A percentile compares a stretch with the other conserved stretches of the same genome.
Evolutionary conservation across 805 yeast species (phyloP).

Genomic region (Candida patagonica): DNA sequence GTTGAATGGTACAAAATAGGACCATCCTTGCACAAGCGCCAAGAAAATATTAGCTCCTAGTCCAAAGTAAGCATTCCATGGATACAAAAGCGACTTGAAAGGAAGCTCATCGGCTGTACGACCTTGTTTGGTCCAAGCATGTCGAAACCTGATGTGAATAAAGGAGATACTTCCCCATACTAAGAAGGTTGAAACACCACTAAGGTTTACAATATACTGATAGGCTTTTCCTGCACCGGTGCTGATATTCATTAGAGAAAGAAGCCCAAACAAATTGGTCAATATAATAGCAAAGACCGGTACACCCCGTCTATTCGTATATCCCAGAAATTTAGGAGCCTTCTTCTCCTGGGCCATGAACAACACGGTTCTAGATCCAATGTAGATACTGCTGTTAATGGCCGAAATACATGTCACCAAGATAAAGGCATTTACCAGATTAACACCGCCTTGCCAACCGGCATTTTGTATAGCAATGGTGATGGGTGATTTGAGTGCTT

Average conservation of each 20-base stretch:
- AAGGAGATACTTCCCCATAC: slow-evolving; percentile 57
- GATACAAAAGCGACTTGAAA: slow-evolving; percentile 43
- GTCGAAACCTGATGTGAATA: slow-evolving; percentile 49
- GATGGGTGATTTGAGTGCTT: slow-evolving; percentile 43
- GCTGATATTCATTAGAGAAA: slow-evolving; percentile 47
- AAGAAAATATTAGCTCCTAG: slow-evolving; percentile 42
- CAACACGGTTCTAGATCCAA: slow-evolving; percentile 60
- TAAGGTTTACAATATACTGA: slow-evolving; percentile 47
- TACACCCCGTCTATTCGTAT: slow-evolving; percentile 49
- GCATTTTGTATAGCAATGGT: slow-evolving; percentile 41
- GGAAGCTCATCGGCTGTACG: slow-evolving; percentile 41
- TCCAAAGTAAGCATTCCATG: slow-evolving; percentile 42
- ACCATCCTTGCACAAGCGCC: slow-evolving; percentile 60
- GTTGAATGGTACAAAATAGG: slow-evolving; percentile 48
- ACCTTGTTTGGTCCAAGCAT: slow-evolving; percentile 36
- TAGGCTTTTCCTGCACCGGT: slow-evolving; percentile 56
- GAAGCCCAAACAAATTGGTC: slow-evolving; percentile 45
- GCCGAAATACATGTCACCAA: slow-evolving; percentile 58
- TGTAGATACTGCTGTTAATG: slow-evolving; percentile 57
- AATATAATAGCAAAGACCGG: slow-evolving; percentile 52
- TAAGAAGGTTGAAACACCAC: slow-evolving; percentile 59
- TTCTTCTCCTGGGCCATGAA: slow-evolving; percentile 52
- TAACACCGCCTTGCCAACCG: slow-evolving; percentile 43
- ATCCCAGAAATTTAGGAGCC: slow-evolving; percentile 48
- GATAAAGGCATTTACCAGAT: slow-evolving; percentile 54